These are phyloP conservation scores for Crithidia expoeki DNA, from an alignment of 208 protist genomes.

Conservation along the genomic window DNA sequence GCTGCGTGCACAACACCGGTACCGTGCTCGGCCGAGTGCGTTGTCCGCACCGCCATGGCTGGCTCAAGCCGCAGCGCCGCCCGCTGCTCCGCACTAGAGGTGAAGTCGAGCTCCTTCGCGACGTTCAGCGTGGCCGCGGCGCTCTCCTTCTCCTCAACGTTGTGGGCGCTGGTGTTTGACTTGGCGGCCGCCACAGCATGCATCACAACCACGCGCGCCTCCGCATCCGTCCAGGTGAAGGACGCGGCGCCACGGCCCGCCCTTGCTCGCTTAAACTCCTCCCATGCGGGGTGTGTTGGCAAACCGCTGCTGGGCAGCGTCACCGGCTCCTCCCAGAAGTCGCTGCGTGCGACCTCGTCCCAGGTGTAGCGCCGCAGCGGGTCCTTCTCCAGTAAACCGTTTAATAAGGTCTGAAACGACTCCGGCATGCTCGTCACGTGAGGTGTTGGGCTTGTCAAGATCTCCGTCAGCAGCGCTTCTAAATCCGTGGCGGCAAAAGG, in stretches of 20 bases:
- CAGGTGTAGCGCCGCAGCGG: slow-evolving; percentile 80
- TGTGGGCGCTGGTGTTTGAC: slow-evolving; percentile 36
- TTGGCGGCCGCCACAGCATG: slow-evolving; percentile 39
- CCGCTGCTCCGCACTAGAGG: slow-evolving; percentile 28
- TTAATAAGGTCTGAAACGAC: slow-evolving; percentile 74
- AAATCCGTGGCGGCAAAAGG: slow-evolving; percentile 94
- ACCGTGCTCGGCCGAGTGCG: slow-evolving; percentile 9
- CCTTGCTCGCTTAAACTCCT: slow-evolving; percentile 38
- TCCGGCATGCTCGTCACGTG: slow-evolving; percentile 45
- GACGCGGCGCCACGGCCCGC: not conserved
- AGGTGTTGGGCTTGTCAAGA: slow-evolving; percentile 57
- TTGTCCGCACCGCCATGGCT: slow-evolving; percentile 3
- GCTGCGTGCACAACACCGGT: not conserved
- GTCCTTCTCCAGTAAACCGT: slow-evolving; percentile 78
- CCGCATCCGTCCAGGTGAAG: slow-evolving; percentile 34
- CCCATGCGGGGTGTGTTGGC: slow-evolving; percentile 71
- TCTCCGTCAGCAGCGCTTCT: slow-evolving; percentile 91
- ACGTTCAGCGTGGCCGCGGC: slow-evolving; percentile 36
- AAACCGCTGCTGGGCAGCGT: slow-evolving; percentile 34
- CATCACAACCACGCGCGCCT: slow-evolving; percentile 36
- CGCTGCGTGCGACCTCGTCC: slow-evolving; percentile 68
- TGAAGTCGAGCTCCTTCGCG: slow-evolving; percentile 78
- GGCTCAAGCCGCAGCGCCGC: slow-evolving; percentile 16
- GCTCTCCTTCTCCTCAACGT: slow-evolving; percentile 43
- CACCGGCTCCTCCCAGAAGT: slow-evolving; percentile 82